Evolutionary conservation across 768 basidiomycete species (phyloP), one percentile per base, ranked within the genome.

Genomic region (Phaeolepiota aurea): DNA sequence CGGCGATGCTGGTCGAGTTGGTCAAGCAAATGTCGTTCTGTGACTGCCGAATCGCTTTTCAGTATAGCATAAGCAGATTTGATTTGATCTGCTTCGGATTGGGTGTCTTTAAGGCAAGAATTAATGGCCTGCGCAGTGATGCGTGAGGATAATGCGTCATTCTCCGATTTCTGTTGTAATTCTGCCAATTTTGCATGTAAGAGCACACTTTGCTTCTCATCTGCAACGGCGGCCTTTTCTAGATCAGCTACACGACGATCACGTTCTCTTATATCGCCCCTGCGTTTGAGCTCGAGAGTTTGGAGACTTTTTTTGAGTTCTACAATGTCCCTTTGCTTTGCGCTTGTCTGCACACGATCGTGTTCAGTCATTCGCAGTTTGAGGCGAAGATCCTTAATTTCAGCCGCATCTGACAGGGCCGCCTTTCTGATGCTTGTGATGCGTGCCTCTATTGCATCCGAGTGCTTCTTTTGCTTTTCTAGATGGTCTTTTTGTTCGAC

Each of bases 401-500:
- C 82, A 0, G 64, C 57, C 50, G 82, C 76, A 43, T 82, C 79
- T 0, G 62, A 45, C 0, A 57, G 44, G 13, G 63, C 59, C 14
- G 57, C 42, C 49, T 71, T 77, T 56, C 75, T 82, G 44, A 79
- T 60, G 37, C 83, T 83, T 30, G 77, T 76, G 2, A 83, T 48
- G 30, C 76, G 74, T n/a, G 57, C 46, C 20, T 85, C 82, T 32
- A 77, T 68, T 3, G 60, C 43, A 3, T 77, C 74, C 20, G 65
- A 71, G 43, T 79, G 79, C 52, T 75, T 82, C 66, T 72, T 80
- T 42, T 79, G 66, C 50, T 77, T 83, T 31, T 82, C 77, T 2
- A 67, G 42, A 4, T 69, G 71, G 2, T 79, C 78, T 5, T 59
- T 41, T 10, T 75, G 68, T 22, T 85, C 84, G 0, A 59, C 33